Base-by-base conservation (phyloP, 805 yeast genomes). In the Wickerhamiella occidentalis region DNA sequence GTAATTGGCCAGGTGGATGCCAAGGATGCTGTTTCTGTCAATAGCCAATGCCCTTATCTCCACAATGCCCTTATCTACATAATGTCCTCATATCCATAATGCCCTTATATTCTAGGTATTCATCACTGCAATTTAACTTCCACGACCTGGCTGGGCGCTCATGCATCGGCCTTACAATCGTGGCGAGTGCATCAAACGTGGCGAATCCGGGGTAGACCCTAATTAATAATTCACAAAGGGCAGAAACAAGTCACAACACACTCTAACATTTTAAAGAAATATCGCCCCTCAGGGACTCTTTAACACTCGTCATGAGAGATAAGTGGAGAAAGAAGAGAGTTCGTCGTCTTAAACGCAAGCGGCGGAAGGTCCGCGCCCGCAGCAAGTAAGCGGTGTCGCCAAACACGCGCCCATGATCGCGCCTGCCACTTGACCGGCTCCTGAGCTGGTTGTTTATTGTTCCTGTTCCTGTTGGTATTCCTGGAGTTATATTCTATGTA, bases 301-400 rank as follows among this genome's bases (percentile, higher is more conserved):
- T 40, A 12, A 45, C 47, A 45, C 45, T 52, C 56, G 54, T 51
- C 51, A 64, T 64, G 68, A 63, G 68, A 63, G 81, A 84, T 77
- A 88, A 88, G 84, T 88, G 96, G 97, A 90, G 96, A 85, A 90
- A 90, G 85, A 90, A 90, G 95, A 90, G 97, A 88, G 94, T 84
- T 76, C 88, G 97, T 85, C 86, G 97, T 85, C 85, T 90, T 73
- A 90, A 90, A 85, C 86, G 96, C 81, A 90, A 90, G 95, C 85
- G 97, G 84, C 96, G 97, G 96, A 90, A 90, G 95, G 96, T 90
- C 70, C 86, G 97, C 85, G 97, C 97, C 77, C 87, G 97, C 85
- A 85, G 95, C 62, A 58, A 58, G 56, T 58, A 56, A 58, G 57
- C 61, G 60, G 40, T 49, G 47, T 33, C 38, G 38, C 38, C 38